phyloP scores from a whole-genome alignment of 495 filamentous ascomycete species.

The Penicillium cinerascens region DNA sequence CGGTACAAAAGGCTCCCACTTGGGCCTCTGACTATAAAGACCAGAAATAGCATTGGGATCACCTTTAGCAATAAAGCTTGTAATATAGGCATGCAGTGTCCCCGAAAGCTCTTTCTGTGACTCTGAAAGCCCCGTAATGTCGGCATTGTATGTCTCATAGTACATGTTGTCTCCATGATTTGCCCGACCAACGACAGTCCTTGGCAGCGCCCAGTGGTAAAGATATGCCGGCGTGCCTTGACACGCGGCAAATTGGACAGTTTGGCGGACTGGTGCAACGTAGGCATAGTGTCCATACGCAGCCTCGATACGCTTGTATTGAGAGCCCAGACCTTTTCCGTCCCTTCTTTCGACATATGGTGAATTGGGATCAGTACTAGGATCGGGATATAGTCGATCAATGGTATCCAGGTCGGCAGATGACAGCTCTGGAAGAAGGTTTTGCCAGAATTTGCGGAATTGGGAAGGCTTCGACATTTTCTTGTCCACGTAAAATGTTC shows the following conservation, averaged over 20 bases:
- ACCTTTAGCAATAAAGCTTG: slow-evolving; percentile 51
- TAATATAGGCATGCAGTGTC: slow-evolving; percentile 54
- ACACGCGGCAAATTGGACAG: slow-evolving; percentile 47
- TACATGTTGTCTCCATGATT: slow-evolving; percentile 59
- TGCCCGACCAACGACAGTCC: slow-evolving; percentile 44
- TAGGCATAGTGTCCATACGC: slow-evolving; percentile 67
- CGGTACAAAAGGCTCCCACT: slow-evolving; percentile 25
- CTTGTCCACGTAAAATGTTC: slow-evolving; percentile 54
- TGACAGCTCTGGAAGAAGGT: slow-evolving; percentile 51
- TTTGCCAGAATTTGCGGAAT: slow-evolving; percentile 53
- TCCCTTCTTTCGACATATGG: slow-evolving; percentile 35
- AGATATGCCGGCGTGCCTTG: slow-evolving; percentile 47
- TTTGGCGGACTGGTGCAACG: slow-evolving; percentile 61
- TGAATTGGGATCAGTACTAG: slow-evolving; percentile 29
- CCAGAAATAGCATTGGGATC: slow-evolving; percentile 44
- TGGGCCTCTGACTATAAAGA: slow-evolving; percentile 27
- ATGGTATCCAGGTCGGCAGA: slow-evolving; percentile 46
- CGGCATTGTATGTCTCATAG: slow-evolving; percentile 53
- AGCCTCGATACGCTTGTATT: slow-evolving; percentile 58
- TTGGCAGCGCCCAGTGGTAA: slow-evolving; percentile 56
- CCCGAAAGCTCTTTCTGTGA: slow-evolving; percentile 48
- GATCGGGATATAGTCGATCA: slow-evolving; percentile 56
- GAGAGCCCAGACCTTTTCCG: slow-evolving; percentile 42
- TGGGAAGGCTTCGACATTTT: slow-evolving; percentile 39
- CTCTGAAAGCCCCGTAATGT: slow-evolving; percentile 32